These are phyloP conservation scores for Plasmodium yoelii DNA, from an alignment of 169 alveolate genomes.

Conservation along the genomic window DNA sequence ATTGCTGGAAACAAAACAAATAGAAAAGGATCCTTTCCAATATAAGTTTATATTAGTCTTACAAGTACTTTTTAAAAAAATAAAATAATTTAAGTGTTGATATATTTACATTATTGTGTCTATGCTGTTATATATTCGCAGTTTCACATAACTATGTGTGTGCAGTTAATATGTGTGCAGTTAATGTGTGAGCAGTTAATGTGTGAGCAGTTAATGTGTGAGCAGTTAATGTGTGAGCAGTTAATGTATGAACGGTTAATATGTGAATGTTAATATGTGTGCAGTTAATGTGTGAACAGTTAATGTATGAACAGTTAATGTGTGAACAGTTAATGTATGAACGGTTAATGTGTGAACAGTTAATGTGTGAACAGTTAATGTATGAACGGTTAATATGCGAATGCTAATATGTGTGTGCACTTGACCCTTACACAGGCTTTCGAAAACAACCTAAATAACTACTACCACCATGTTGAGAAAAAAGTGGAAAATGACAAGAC, in stretches of 20 bases:
- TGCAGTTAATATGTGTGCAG: neutral
- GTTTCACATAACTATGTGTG: too few species aligned
- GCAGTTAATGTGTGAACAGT: too few species aligned
- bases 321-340: too few species aligned
- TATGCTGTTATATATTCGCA: neutral
- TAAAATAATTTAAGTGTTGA: neutral
- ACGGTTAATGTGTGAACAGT: too few species aligned
- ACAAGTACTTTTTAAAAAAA: constrained; percentile 21
- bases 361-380: too few species aligned
- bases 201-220: too few species aligned
- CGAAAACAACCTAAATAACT: constrained; percentile 53
- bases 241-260: too few species aligned
- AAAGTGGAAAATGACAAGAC: constrained; percentile 8
- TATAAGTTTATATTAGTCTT: constrained; percentile 40
- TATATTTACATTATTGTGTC: neutral
- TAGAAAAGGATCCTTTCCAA: constrained; percentile 61
- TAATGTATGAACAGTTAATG: too few species aligned
- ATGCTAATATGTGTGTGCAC: neutral
- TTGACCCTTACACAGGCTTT: constrained; percentile 16
- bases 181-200: too few species aligned
- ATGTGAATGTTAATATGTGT: too few species aligned
- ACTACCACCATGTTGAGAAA: constrained; percentile 22
- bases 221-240: too few species aligned
- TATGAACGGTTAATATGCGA: too few species aligned
- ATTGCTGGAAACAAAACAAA: constrained; percentile 54